Conservation (phyloP, 805 yeast species). For the Candida coleopterorum region DNA sequence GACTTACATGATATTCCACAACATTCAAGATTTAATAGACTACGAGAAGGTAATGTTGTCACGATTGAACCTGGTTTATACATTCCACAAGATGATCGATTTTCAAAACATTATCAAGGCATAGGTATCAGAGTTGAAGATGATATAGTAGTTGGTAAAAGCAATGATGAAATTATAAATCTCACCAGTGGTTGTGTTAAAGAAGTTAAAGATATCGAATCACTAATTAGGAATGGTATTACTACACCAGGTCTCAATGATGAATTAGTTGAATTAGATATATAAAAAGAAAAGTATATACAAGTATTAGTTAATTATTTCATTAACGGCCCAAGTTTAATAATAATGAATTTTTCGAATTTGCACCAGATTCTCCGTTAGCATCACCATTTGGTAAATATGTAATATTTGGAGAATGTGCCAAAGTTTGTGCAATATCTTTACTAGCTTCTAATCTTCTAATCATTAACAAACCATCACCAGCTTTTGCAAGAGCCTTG, state of each 20-base stretch:
- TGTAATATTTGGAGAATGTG: slow-evolving; percentile 78
- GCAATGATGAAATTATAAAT: slow-evolving; percentile 41
- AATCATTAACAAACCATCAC: slow-evolving; percentile 90
- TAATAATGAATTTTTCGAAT: slow-evolving; percentile 56
- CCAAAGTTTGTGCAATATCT: slow-evolving; percentile 87
- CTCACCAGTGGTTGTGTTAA: slow-evolving; percentile 82
- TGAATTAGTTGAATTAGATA: slow-evolving; percentile 28
- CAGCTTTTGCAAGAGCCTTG: slow-evolving; percentile 86
- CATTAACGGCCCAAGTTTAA: slow-evolving; percentile 50
- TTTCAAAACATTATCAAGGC: slow-evolving; percentile 78
- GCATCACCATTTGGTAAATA: slow-evolving; percentile 64
- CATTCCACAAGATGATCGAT: slow-evolving; percentile 66
- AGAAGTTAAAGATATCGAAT: slow-evolving; percentile 78
- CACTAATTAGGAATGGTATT: slow-evolving; percentile 46
- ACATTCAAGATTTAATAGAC: slow-evolving; percentile 48
- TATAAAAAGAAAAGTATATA: slow-evolving; percentile 9
- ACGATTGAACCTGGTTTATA: slow-evolving; percentile 97
- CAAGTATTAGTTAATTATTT: background rate
- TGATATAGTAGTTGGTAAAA: slow-evolving; percentile 76
- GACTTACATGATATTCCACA: slow-evolving; percentile 84
- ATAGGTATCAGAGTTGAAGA: slow-evolving; percentile 96
- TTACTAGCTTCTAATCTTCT: slow-evolving; percentile 95
- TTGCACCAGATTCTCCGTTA: slow-evolving; percentile 23
- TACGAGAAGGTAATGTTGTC: slow-evolving; percentile 72
- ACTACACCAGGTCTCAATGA: slow-evolving; percentile 43